Evolutionary conservation across 345 rosid genomes (phyloP).

Genomic region (Eucalyptus marginata): DNA sequence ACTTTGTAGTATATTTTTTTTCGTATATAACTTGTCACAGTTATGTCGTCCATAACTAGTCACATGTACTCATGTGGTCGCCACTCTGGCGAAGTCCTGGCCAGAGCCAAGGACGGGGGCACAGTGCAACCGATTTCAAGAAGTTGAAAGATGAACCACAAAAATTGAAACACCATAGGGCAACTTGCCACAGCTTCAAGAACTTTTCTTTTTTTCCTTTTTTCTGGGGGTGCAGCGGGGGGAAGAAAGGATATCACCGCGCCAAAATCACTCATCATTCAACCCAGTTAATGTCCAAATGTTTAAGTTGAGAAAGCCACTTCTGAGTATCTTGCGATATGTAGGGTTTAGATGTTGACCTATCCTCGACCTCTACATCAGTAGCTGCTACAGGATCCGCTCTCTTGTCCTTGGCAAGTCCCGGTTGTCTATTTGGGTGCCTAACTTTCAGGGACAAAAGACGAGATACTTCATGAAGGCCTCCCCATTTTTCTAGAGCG

Average conservation of each 20-base stretch:
- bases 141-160: neutral
- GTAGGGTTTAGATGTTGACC: constrained; percentile 18
- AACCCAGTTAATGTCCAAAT: constrained; percentile 75
- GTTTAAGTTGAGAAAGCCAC: constrained; percentile 56
- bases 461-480: constrained; percentile 77
- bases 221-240: neutral
- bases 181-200: neutral
- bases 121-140: neutral
- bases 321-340: constrained; percentile 71
- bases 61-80: neutral
- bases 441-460: constrained; percentile 71
- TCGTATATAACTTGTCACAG: neutral
- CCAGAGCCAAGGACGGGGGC: neutral
- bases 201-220: neutral
- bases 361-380: constrained; percentile 10
- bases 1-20: neutral
- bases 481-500: constrained; percentile 97
- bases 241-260: neutral
- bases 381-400: constrained; percentile 9
- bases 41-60: neutral
- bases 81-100: neutral
- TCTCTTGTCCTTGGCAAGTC: constrained; percentile 25
- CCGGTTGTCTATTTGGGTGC: constrained; percentile 47
- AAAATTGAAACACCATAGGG: neutral
- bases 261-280: constrained; percentile 12